Conservation (phyloP, 2,329 filamentous ascomycete genomes). For the Ceratocystis eucalypticola region DNA sequence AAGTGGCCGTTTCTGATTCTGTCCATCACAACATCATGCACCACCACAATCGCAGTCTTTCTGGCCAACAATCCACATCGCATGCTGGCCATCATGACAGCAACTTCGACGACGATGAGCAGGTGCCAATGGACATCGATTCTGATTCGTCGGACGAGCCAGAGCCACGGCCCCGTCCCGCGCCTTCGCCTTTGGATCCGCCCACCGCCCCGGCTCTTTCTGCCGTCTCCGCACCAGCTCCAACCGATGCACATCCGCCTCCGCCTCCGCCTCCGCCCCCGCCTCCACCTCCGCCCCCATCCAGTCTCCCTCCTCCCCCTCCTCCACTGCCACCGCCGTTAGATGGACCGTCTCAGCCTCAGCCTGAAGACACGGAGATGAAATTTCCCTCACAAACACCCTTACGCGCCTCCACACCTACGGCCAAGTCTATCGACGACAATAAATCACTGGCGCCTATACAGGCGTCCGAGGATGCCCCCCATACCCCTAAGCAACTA, state of each 20-base stretch:
- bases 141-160: constrained; percentile 9
- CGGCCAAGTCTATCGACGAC: background rate
- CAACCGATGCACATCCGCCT: background rate
- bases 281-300: background rate
- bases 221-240: background rate
- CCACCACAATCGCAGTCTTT: background rate
- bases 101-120: constrained; percentile 11
- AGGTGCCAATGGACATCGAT: constrained; percentile 16
- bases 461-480: background rate
- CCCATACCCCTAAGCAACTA: background rate
- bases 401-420: constrained; percentile 3
- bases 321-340: background rate
- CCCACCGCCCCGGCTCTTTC: background rate
- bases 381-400: background rate
- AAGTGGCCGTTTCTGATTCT: constrained; percentile 11
- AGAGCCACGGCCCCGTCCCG: background rate
- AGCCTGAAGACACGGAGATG: background rate
- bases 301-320: background rate
- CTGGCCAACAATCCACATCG: background rate
- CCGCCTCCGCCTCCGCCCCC: background rate
- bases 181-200: background rate
- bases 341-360: background rate
- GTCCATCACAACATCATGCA: constrained; percentile 1
- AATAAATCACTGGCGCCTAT: background rate
- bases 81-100: background rate